Evolutionary conservation across 306 rosid species (phyloP).

Genomic region (Quercus alba): DNA sequence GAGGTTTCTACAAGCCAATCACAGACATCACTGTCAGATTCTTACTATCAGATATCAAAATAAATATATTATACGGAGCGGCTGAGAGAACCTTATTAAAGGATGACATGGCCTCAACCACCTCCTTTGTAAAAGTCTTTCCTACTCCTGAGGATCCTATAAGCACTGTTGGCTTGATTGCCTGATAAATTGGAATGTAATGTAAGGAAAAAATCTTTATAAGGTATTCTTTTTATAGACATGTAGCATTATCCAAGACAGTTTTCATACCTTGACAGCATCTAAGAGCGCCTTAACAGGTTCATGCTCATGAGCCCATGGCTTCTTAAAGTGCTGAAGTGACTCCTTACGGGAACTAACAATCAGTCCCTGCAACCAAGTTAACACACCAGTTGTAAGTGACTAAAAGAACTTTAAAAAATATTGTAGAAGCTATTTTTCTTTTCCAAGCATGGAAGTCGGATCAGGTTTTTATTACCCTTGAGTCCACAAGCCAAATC

Average conservation of each 20-base stretch:
- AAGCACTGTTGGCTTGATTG: slow-evolving; percentile 89
- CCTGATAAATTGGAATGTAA: slow-evolving; percentile 38
- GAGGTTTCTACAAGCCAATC: slow-evolving; percentile 77
- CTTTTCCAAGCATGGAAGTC: neutral
- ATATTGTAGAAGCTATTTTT: neutral
- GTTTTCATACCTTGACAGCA: slow-evolving; percentile 69
- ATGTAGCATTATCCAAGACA: neutral
- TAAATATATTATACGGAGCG: slow-evolving; percentile 4
- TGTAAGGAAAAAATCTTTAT: neutral
- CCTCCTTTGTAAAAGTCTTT: slow-evolving; percentile 90
- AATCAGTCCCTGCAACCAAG: slow-evolving; percentile 69
- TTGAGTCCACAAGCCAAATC: slow-evolving; percentile 97
- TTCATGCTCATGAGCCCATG: slow-evolving; percentile 97
- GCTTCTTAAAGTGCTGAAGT: slow-evolving; percentile 92
- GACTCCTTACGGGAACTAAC: slow-evolving; percentile 72
- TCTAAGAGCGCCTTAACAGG: slow-evolving; percentile 68
- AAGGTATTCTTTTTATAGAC: neutral
- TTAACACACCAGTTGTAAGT: slow-evolving; percentile 11
- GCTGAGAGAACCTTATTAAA: slow-evolving; percentile 63
- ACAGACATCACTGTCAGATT: slow-evolving; percentile 14
- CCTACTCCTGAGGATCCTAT: slow-evolving; percentile 95
- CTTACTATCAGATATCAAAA: neutral
- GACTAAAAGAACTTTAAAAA: neutral
- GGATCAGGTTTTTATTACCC: slow-evolving; percentile 40
- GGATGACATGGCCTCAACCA: slow-evolving; percentile 88